Conservation (phyloP, 352 stramenopile genomes). For the Globisporangium irregulare region DNA sequence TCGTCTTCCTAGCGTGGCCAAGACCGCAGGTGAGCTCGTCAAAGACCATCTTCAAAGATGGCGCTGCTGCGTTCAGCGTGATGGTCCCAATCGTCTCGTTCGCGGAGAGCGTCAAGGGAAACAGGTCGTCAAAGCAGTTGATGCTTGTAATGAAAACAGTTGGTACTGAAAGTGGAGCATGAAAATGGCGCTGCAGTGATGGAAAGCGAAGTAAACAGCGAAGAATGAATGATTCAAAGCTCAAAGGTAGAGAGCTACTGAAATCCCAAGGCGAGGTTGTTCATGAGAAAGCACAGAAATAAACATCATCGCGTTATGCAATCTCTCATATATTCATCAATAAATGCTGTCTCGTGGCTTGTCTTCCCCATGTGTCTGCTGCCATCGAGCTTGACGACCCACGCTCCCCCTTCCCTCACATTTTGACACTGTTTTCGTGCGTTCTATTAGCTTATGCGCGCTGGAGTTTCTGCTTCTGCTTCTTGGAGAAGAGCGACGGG, state of each 20-base stretch:
- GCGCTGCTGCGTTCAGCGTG: too few relatives aligned
- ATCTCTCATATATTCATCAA: neutral
- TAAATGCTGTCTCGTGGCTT: neutral
- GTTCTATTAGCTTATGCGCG: constrained; percentile 7
- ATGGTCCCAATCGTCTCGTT: too few relatives aligned
- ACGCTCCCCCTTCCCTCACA: neutral
- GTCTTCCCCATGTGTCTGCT: neutral
- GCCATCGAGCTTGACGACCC: neutral
- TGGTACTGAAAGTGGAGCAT: too few relatives aligned
- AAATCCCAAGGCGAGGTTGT: neutral
- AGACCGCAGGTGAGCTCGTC: too few relatives aligned
- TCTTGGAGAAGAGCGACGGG: constrained; percentile 65
- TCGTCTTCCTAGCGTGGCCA: too few relatives aligned
- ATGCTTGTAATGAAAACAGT: too few relatives aligned
- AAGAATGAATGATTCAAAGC: neutral
- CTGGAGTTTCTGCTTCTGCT: constrained; percentile 48
- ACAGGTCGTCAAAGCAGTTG: too few relatives aligned
- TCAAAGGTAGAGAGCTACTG: neutral
- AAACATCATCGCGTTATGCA: neutral
- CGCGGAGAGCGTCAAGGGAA: too few relatives aligned
- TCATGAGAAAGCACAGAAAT: neutral
- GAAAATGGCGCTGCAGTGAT: neutral
- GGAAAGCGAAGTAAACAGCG: neutral
- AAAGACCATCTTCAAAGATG: too few relatives aligned
- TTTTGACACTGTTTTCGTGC: neutral